Percentiles rank a stretch among this genome's conserved stretches.
These are phyloP conservation scores for Alloteropsis angusta DNA, from an alignment of 202 grass and related monocot species.

Conservation along the genomic window DNA sequence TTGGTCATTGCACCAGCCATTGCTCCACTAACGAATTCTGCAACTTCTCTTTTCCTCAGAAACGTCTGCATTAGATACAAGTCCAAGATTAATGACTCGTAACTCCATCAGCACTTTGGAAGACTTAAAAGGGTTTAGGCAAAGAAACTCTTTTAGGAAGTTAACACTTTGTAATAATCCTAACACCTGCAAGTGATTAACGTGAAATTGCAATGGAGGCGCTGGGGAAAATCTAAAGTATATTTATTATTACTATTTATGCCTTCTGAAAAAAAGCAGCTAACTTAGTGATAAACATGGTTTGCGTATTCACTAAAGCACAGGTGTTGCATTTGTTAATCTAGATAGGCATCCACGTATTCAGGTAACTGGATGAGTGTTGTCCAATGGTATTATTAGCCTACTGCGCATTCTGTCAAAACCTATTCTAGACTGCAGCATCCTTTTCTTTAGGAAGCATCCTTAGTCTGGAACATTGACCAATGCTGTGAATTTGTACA, in stretches of 20 bases:
- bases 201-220: not conserved
- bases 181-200: not conserved
- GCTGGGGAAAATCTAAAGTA: not conserved
- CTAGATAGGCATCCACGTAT: not conserved
- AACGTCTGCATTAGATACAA: constrained; percentile 35
- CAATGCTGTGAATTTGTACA: not conserved
- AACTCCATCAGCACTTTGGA: not conserved
- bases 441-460: not conserved
- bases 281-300: not conserved
- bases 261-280: not conserved
- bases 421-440: not conserved
- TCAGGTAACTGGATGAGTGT: not conserved
- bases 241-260: not conserved
- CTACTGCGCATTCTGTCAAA: not conserved
- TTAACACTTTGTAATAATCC: not conserved
- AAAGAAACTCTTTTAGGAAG: not conserved
- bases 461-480: not conserved
- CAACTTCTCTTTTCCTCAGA: constrained; percentile 42
- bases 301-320: not conserved
- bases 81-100: not conserved
- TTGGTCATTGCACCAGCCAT: constrained; percentile 88
- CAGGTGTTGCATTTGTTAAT: not conserved
- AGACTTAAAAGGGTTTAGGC: not conserved
- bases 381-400: not conserved
- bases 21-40: constrained; percentile 76